Base-by-base conservation (phyloP, 225 moss, liverwort and hornwort genomes). In the Polytrichum commune region DNA sequence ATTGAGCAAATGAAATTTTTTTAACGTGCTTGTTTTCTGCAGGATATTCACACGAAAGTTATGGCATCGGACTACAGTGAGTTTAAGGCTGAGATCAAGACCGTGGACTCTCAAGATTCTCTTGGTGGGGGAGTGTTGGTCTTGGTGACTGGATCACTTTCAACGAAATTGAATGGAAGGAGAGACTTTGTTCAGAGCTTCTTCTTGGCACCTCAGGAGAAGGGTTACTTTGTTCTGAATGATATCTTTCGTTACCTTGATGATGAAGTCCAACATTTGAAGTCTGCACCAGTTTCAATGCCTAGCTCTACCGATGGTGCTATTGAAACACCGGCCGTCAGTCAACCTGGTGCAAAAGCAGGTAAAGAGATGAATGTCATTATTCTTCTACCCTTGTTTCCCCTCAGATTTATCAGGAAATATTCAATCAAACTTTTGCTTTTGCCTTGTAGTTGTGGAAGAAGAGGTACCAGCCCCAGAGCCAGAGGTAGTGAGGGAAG, bases 191-290 rank as follows among this genome's bases (percentile, higher is more conserved):
- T 92, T 1, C 97, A 97, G 76, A 94, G 90, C 69, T 97, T 97
- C 65, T 97, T 97, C 66, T 76, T 97, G 79, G 97, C 97, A 8
- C 97, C 97, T 0, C 97, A 97, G 70, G 94, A 92, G 83, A 94
- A 94, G 54, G 97, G 96, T 1, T 96, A 96, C 64, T 96, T 89
- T 6, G 93, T 96, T 4, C 55, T 96, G 54, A 96, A 96, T 54
- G 93, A 96, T 24, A 80, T 93, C 53, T 88, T 93, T 69, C 90
- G 96, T 4, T 96, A 88, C 62, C 68, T 92, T 28, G 92, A 93
- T 46, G 89, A 83, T 58, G 88, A 86, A 65, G 62, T 83, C 19
- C 70, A 78, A 18, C 75, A 60, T 28, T 53, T 66, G 63, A 79
- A 46, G 69, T 24, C 53, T 0, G 27, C 53, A 9, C 71, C 77